A percentile compares a stretch with the other conserved stretches of the same genome.
Evolutionary conservation across 305 asterid species (phyloP).

Genomic region (Galium porrigens): DNA sequence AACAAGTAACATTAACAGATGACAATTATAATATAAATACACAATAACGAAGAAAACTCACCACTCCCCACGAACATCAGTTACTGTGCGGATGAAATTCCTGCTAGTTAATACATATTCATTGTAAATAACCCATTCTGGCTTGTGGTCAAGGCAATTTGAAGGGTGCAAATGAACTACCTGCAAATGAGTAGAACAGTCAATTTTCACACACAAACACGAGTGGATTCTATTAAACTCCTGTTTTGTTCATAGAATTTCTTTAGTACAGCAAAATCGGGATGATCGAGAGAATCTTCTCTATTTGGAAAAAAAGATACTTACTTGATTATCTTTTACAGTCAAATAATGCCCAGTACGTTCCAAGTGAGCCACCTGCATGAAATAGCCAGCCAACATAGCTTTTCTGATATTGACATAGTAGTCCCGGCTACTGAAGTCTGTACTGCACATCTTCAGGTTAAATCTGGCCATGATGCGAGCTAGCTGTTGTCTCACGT

Average conservation of each 20-base stretch:
- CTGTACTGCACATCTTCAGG: conserved; percentile 93
- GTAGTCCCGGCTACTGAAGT: conserved; percentile 87
- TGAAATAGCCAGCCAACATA: conserved; percentile 94
- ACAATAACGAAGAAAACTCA: conserved; percentile 18
- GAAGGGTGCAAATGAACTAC: conserved; percentile 90
- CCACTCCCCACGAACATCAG: conserved; percentile 96
- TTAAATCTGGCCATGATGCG: conserved; percentile 83
- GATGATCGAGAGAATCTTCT: background rate
- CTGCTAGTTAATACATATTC: conserved; percentile 84
- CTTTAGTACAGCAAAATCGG: background rate
- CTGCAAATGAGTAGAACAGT: conserved; percentile 21
- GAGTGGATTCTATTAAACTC: background rate
- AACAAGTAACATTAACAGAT: too few relatives aligned
- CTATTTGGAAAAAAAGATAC: conserved; percentile 4
- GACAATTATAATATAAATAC: background rate
- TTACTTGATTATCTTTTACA: conserved; percentile 87
- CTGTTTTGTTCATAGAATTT: background rate
- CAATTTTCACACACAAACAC: background rate
- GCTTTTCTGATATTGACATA: conserved; percentile 88
- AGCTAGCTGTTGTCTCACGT: conserved; percentile 77
- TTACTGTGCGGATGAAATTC: conserved; percentile 82
- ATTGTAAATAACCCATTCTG: conserved; percentile 92
- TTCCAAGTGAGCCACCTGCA: conserved; percentile 98
- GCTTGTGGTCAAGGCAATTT: conserved; percentile 83
- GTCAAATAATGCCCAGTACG: conserved; percentile 82